Evolutionary conservation across 306 rosid species (phyloP).

Genomic region (Morella rubra): DNA sequence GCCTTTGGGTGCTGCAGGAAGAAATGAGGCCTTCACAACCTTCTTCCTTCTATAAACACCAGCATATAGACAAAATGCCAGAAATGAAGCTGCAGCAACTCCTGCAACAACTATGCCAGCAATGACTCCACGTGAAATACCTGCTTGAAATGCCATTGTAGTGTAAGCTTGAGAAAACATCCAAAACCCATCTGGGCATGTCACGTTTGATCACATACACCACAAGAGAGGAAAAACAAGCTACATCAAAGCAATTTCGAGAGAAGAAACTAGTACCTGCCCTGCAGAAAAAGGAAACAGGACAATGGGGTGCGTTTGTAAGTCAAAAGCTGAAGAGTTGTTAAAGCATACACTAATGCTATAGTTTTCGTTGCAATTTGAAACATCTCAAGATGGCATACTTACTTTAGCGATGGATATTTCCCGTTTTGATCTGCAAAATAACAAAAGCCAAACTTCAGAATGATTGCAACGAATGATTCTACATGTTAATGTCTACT

Average conservation of each 20-base stretch:
- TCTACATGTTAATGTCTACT: background rate
- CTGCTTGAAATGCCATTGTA: slow-evolving; percentile 42
- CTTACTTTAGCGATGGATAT: slow-evolving; percentile 46
- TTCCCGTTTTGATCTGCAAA: slow-evolving; percentile 63
- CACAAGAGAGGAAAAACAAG: slow-evolving; percentile 10
- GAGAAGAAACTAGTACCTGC: slow-evolving; percentile 52
- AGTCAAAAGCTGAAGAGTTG: slow-evolving; percentile 19
- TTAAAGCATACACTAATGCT: background rate
- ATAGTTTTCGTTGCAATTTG: slow-evolving; percentile 16
- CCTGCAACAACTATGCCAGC: slow-evolving; percentile 54
- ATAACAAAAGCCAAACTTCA: slow-evolving; percentile 28
- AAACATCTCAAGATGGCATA: background rate
- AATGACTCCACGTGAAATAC: slow-evolving; percentile 49
- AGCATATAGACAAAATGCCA: slow-evolving; percentile 40
- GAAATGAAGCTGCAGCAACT: slow-evolving; percentile 36
- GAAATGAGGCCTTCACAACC: slow-evolving; percentile 39
- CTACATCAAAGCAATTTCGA: slow-evolving; percentile 17
- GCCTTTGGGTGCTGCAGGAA: slow-evolving; percentile 34
- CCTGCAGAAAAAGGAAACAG: slow-evolving; percentile 48
- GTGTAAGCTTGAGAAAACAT: slow-evolving; percentile 32
- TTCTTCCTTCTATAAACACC: slow-evolving; percentile 41
- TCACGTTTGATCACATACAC: slow-evolving; percentile 6
- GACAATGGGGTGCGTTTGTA: slow-evolving; percentile 22
- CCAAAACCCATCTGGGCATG: slow-evolving; percentile 17
- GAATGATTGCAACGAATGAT: background rate